A percentile compares a stretch with the other conserved stretches of the same genome.
phyloP scores from a whole-genome alignment of 2,329 filamentous ascomycete species.

The Cordyceps sp. region DNA sequence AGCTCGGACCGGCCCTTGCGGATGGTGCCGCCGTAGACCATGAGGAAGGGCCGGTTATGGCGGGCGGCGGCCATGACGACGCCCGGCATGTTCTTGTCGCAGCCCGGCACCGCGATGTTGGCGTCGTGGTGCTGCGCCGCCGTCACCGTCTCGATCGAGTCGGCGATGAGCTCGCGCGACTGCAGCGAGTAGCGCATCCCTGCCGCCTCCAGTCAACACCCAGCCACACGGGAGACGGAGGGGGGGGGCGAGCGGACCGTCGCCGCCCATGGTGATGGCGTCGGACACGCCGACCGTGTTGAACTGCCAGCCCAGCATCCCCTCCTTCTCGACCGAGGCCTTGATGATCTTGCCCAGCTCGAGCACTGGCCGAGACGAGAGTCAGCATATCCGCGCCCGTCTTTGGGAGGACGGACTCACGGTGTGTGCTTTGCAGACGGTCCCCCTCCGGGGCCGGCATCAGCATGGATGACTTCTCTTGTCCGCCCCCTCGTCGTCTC shows the following conservation, averaged over 20 bases:
- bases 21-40: constrained; percentile 92
- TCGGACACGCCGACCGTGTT: constrained; percentile 82
- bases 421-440: constrained; percentile 1
- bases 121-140: constrained; percentile 87
- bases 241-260: constrained; percentile 36
- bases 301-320: constrained; percentile 90
- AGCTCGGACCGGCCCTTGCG: constrained; percentile 69
- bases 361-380: constrained; percentile 1
- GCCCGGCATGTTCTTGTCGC: constrained; percentile 97
- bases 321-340: constrained; percentile 59
- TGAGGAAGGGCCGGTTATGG: constrained; percentile 81
- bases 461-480: too few species aligned
- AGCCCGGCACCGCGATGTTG: constrained; percentile 83
- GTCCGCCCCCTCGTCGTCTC: too few species aligned
- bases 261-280: constrained; percentile 87
- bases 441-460: too few species aligned
- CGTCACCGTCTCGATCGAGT: constrained; percentile 86
- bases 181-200: constrained; percentile 91
- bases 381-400: too few species aligned
- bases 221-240: neutral
- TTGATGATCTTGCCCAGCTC: constrained; percentile 62
- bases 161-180: constrained; percentile 80
- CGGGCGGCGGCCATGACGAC: constrained; percentile 80
- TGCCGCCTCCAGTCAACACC: constrained; percentile 14
- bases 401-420: too few species aligned